Conservation (phyloP, 2,329 filamentous ascomycete species). For the Amphichorda felina region DNA sequence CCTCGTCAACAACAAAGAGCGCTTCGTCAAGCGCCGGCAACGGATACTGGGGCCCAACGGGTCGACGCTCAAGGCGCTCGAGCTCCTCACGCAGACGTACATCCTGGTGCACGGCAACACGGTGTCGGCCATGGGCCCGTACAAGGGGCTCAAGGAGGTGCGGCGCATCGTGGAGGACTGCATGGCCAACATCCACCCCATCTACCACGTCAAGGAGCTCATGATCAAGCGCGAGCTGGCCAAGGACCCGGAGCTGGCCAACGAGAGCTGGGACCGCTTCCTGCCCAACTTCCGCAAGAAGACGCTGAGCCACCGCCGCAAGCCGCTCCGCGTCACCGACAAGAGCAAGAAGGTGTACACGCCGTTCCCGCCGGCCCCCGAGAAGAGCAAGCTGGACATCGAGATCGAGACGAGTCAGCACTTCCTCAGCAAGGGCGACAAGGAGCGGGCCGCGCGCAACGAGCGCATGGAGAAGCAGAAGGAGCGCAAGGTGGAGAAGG, state of each 20-base stretch:
- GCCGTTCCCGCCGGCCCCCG: slow-evolving; percentile 88
- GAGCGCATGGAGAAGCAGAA: slow-evolving; percentile 76
- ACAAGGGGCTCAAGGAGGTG: slow-evolving; percentile 87
- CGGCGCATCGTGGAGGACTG: slow-evolving; percentile 85
- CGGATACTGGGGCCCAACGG: slow-evolving; percentile 85
- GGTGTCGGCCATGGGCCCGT: slow-evolving; percentile 82
- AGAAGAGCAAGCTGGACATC: slow-evolving; percentile 97
- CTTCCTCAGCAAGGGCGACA: slow-evolving; percentile 86
- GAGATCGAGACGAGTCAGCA: slow-evolving; percentile 98
- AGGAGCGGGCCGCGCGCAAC: slow-evolving; percentile 70
- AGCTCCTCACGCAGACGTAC: slow-evolving; percentile 83
- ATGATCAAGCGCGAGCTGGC: slow-evolving; percentile 91
- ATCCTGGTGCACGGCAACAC: slow-evolving; percentile 96
- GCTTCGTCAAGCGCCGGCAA: slow-evolving; percentile 90
- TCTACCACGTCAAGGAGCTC: slow-evolving; percentile 66
- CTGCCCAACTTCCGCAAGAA: slow-evolving; percentile 95
- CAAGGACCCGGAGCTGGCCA: slow-evolving; percentile 75
- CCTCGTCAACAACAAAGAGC: slow-evolving; percentile 84
- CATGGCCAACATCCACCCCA: slow-evolving; percentile 94
- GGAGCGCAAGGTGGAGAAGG: slow-evolving; percentile 78
- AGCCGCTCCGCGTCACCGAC: slow-evolving; percentile 78
- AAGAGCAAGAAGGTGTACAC: slow-evolving; percentile 94
- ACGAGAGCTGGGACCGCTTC: slow-evolving; percentile 93
- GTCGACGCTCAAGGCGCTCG: slow-evolving; percentile 85
- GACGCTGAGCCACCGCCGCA: slow-evolving; percentile 70